Conservation (phyloP, 2,329 filamentous ascomycete genomes). For the Verticillium isaacii region DNA sequence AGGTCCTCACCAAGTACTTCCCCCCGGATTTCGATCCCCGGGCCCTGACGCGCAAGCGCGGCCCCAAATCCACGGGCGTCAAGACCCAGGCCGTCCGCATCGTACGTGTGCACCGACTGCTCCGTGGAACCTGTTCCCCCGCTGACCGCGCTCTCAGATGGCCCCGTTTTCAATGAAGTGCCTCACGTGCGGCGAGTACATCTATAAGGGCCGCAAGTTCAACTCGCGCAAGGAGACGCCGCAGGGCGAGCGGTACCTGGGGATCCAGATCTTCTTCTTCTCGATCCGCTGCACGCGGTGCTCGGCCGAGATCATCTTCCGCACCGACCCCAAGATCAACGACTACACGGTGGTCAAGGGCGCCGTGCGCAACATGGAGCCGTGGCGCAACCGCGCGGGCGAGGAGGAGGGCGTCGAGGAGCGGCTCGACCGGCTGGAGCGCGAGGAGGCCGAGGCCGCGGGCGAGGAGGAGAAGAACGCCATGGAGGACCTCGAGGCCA, state of each 20-base stretch:
- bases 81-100: slow-evolving; percentile 82
- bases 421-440: slow-evolving; percentile 76
- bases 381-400: slow-evolving; percentile 65
- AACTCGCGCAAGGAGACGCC: slow-evolving; percentile 92
- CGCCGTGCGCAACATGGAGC: slow-evolving; percentile 89
- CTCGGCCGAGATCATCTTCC: slow-evolving; percentile 74
- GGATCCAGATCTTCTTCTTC: slow-evolving; percentile 83
- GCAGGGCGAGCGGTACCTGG: slow-evolving; percentile 80
- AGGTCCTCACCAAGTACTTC: slow-evolving; percentile 55
- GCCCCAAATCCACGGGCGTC: slow-evolving; percentile 67
- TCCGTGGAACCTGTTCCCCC: slow-evolving; percentile 60
- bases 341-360: slow-evolving; percentile 80
- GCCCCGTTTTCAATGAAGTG: slow-evolving; percentile 37
- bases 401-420: slow-evolving; percentile 82
- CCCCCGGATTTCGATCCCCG: slow-evolving; percentile 82
- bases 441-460: slow-evolving; percentile 61
- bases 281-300: slow-evolving; percentile 78
- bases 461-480: slow-evolving; percentile 73
- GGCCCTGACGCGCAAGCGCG: slow-evolving; percentile 66
- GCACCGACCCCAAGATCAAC: slow-evolving; percentile 91
- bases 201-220: slow-evolving; percentile 92
- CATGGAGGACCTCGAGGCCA: slow-evolving; percentile 92
- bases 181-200: slow-evolving; percentile 49
- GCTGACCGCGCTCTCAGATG: slow-evolving; percentile 19
- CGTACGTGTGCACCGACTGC: slow-evolving; percentile 68